Evolutionary conservation across 257 asterid species (phyloP).

Genomic region (Nicotiana otophora): DNA sequence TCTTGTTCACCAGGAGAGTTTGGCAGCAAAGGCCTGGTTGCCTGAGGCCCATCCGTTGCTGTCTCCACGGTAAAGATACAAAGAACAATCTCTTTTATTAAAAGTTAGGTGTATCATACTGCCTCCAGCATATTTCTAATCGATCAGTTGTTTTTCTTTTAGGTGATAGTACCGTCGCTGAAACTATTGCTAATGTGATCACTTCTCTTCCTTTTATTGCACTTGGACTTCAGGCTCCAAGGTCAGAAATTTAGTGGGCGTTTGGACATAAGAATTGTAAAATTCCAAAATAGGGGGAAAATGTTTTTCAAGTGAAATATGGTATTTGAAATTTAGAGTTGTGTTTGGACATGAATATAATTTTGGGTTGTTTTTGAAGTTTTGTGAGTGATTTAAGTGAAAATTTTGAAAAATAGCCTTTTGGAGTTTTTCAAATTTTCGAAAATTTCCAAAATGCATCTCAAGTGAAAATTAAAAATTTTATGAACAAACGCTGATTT

Average conservation of each 20-base stretch:
- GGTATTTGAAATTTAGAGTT: too few relatives aligned
- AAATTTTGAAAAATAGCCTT: too few relatives aligned
- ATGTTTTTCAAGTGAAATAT: too few relatives aligned
- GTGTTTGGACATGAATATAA: too few relatives aligned
- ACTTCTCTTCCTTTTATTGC: conserved; percentile 88
- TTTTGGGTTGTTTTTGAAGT: too few relatives aligned
- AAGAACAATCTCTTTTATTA: background rate
- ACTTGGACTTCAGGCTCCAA: conserved; percentile 75
- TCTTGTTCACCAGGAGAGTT: conserved; percentile 45
- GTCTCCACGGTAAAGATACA: conserved; percentile 42
- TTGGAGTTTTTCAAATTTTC: too few relatives aligned
- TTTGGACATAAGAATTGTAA: too few relatives aligned
- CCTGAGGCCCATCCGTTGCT: conserved; percentile 66
- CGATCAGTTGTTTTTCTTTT: conserved; percentile 14
- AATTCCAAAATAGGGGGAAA: too few relatives aligned
- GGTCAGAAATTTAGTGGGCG: conserved; percentile 24
- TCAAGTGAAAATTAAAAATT: too few relatives aligned
- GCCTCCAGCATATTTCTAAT: background rate
- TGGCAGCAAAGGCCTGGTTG: conserved; percentile 84
- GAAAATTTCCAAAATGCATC: too few relatives aligned
- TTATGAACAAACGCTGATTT: too few relatives aligned
- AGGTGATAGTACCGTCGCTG: conserved; percentile 67
- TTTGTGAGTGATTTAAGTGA: too few relatives aligned
- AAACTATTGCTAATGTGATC: conserved; percentile 67
- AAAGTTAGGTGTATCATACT: background rate